These are phyloP conservation scores for Rasamsonia emersonii DNA, from an alignment of 2,329 filamentous ascomycete genomes.

Conservation along the genomic window DNA sequence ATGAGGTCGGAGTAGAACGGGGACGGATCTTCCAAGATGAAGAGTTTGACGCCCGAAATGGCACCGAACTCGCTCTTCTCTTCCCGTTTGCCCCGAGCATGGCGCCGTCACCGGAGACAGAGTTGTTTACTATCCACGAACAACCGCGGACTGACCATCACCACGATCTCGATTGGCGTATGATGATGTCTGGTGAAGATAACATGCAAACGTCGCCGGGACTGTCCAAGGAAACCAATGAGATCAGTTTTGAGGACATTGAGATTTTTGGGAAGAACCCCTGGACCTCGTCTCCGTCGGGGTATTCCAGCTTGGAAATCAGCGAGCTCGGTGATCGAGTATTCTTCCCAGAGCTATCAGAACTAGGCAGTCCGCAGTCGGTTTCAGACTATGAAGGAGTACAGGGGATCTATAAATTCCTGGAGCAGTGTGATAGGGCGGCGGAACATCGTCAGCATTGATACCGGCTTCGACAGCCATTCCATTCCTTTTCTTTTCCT, in stretches of 20 bases:
- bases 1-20: slow-evolving; percentile 74
- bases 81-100: slow-evolving; percentile 76
- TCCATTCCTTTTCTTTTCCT: slow-evolving; percentile 1
- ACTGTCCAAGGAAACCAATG: slow-evolving; percentile 17
- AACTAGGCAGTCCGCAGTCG: slow-evolving; percentile 22
- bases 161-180: slow-evolving; percentile 44
- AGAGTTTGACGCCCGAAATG: slow-evolving; percentile 60
- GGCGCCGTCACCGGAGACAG: slow-evolving; percentile 34
- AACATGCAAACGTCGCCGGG: slow-evolving; percentile 16
- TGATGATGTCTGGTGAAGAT: slow-evolving; percentile 44
- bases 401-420: slow-evolving; percentile 58
- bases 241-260: slow-evolving; percentile 31
- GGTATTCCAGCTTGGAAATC: slow-evolving; percentile 50
- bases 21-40: slow-evolving; percentile 72
- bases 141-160: slow-evolving; percentile 14
- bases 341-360: slow-evolving; percentile 32
- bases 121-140: slow-evolving; percentile 36
- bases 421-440: slow-evolving; percentile 54
- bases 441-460: slow-evolving; percentile 20
- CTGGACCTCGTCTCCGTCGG: slow-evolving; percentile 46
- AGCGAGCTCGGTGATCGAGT: slow-evolving; percentile 40
- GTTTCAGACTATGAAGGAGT: slow-evolving; percentile 52
- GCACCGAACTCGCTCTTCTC: slow-evolving; percentile 64
- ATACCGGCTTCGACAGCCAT: slow-evolving; percentile 8
- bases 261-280: slow-evolving; percentile 43